phyloP scores from a whole-genome alignment of 1,284 basidiomycete genomes.

The Pseudozyma thailandica region DNA sequence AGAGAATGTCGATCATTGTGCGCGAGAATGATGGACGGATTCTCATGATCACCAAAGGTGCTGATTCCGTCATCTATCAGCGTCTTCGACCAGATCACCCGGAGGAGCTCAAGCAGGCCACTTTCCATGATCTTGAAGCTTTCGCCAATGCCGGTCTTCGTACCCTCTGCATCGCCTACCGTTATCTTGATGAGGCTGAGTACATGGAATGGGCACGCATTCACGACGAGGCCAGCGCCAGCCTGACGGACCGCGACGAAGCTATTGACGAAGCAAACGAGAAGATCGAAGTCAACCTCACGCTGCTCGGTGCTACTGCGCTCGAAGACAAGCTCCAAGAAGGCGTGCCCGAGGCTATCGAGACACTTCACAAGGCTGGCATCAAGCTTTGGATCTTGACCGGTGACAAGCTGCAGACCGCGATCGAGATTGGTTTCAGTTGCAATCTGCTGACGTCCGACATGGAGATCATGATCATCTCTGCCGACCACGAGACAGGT shows the following conservation, averaged over 20 bases:
- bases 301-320: constrained; percentile 90
- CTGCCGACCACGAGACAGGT: constrained; percentile 80
- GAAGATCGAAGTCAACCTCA: constrained; percentile 81
- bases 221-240: constrained; percentile 82
- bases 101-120: constrained; percentile 78
- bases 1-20: constrained; percentile 91
- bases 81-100: constrained; percentile 82
- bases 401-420: constrained; percentile 96
- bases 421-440: constrained; percentile 84
- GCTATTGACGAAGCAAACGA: constrained; percentile 89
- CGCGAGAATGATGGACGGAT: constrained; percentile 83
- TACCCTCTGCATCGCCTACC: constrained; percentile 88
- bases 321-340: constrained; percentile 96
- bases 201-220: constrained; percentile 82
- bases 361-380: constrained; percentile 87
- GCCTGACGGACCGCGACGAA: constrained; percentile 83
- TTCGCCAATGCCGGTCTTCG: constrained; percentile 93
- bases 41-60: constrained; percentile 92
- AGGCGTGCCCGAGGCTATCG: constrained; percentile 95
- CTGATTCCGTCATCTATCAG: constrained; percentile 92
- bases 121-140: constrained; percentile 85
- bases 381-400: constrained; percentile 98
- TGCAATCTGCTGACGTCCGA: constrained; percentile 55
- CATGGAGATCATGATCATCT: constrained; percentile 91
- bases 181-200: constrained; percentile 82